Evolutionary conservation across 2,329 filamentous ascomycete genomes (phyloP).

Genomic region (Aureobasidium leucospermi): DNA sequence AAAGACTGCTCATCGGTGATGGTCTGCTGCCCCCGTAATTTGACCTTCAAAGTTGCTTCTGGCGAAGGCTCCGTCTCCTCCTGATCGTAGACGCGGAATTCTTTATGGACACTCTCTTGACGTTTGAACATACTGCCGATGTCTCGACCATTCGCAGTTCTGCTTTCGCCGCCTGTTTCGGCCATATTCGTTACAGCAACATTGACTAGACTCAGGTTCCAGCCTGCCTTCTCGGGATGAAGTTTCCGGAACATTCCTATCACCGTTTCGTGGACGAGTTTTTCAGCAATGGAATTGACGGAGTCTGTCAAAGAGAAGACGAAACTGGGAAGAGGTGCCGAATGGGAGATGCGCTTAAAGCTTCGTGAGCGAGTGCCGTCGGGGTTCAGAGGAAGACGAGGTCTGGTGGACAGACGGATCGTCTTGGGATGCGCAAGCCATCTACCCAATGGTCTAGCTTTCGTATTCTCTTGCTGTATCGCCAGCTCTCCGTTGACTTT

Average conservation of each 20-base stretch:
- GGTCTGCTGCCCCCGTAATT: neutral
- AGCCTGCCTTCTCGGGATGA: constrained; percentile 60
- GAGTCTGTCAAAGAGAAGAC: constrained; percentile 58
- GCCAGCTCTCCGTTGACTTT: neutral
- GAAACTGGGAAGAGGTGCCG: constrained; percentile 64
- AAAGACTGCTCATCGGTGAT: neutral
- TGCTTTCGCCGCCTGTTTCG: constrained; percentile 37
- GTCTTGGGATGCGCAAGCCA: constrained; percentile 82
- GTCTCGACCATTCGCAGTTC: constrained; percentile 54
- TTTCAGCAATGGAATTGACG: constrained; percentile 55
- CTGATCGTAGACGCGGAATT: constrained; percentile 54
- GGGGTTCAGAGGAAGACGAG: constrained; percentile 45
- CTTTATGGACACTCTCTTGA: constrained; percentile 62
- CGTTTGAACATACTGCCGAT: constrained; percentile 76
- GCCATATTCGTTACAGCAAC: constrained; percentile 81
- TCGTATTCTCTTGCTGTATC: neutral
- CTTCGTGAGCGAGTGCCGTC: constrained; percentile 50
- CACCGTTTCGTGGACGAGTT: constrained; percentile 61
- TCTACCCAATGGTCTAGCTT: constrained; percentile 19
- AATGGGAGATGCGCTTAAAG: constrained; percentile 68
- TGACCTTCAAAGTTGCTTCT: neutral
- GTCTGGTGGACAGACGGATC: constrained; percentile 70
- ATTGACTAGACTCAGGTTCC: constrained; percentile 80
- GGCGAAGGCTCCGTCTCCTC: neutral
- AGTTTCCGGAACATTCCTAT: constrained; percentile 67